phyloP scores from a whole-genome alignment of 225 moss, liverwort and hornwort genomes.

The Takakia lepidozioides region DNA sequence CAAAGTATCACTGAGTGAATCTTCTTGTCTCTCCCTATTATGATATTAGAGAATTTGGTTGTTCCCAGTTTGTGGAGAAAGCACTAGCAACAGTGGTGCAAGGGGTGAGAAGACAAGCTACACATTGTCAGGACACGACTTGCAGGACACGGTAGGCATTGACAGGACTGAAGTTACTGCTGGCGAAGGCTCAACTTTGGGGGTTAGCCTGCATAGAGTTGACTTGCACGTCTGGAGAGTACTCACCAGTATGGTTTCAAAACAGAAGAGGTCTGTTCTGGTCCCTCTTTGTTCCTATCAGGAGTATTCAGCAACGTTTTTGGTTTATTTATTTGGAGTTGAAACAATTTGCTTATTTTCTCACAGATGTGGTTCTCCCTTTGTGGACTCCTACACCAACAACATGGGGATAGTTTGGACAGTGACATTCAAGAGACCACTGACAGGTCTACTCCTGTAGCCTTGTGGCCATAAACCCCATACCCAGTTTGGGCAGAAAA shows the following conservation, averaged over 20 bases:
- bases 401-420: conserved; percentile 43
- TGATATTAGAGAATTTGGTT: too few species aligned
- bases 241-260: conserved; percentile 48
- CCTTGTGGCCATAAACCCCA: too few species aligned
- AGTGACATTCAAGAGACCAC: conserved; percentile 58
- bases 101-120: conserved; percentile 71
- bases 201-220: conserved; percentile 78
- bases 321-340: too few species aligned
- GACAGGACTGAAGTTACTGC: conserved; percentile 77
- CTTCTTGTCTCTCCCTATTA: too few species aligned
- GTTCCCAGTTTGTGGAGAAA: conserved; percentile 80
- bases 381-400: conserved; percentile 67
- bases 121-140: conserved; percentile 49
- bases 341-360: too few species aligned
- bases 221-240: conserved; percentile 65
- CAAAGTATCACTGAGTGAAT: too few species aligned
- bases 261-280: conserved; percentile 70
- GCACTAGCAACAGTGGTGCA: conserved; percentile 66
- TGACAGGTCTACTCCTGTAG: too few species aligned
- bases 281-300: too few species aligned
- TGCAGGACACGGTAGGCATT: conserved; percentile 45
- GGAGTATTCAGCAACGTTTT: too few species aligned
- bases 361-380: conserved; percentile 97
- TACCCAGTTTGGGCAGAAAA: too few species aligned
- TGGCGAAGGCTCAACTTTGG: conserved; percentile 91